phyloP scores from a whole-genome alignment of 2,329 filamentous ascomycete species.

The Elsinoe perseae region DNA sequence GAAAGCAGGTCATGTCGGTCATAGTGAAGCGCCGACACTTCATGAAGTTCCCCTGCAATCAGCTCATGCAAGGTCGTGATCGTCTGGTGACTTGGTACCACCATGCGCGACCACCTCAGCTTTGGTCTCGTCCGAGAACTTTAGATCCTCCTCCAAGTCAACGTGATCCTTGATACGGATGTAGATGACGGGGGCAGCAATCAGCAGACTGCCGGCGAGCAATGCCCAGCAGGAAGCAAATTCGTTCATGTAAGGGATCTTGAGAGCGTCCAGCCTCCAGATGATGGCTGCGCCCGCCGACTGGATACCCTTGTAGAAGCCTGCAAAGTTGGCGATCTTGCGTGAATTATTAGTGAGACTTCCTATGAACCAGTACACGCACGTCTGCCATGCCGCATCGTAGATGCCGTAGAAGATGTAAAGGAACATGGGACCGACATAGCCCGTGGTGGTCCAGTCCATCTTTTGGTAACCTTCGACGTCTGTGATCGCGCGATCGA shows the following conservation, averaged over 20 bases:
- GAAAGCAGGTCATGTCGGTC: slow-evolving; percentile 7
- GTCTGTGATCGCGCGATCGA: slow-evolving; percentile 37
- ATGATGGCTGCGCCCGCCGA: slow-evolving; percentile 75
- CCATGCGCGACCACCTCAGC: slow-evolving; percentile 52
- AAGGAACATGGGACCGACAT: slow-evolving; percentile 73
- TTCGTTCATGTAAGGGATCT: slow-evolving; percentile 59
- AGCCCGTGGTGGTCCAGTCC: slow-evolving; percentile 63
- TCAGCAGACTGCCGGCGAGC: slow-evolving; percentile 61
- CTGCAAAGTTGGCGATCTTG: slow-evolving; percentile 84
- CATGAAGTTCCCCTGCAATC: not conserved
- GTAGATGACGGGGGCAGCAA: slow-evolving; percentile 73
- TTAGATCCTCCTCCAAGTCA: slow-evolving; percentile 70
- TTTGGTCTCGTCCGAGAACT: slow-evolving; percentile 74
- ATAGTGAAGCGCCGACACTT: not conserved
- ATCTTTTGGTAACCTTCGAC: slow-evolving; percentile 30
- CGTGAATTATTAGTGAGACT: slow-evolving; percentile 86
- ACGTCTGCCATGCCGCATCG: slow-evolving; percentile 85
- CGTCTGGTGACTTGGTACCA: slow-evolving; percentile 18
- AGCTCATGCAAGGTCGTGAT: slow-evolving; percentile 11
- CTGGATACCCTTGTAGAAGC: slow-evolving; percentile 85
- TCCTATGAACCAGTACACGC: slow-evolving; percentile 94
- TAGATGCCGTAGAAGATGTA: slow-evolving; percentile 89
- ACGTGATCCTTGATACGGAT: slow-evolving; percentile 74
- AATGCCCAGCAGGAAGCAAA: slow-evolving; percentile 72
- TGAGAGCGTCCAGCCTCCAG: slow-evolving; percentile 59